These are phyloP conservation scores for Podila epigama DNA, from an alignment of 192 early-diverging fungal genomes.

Conservation along the genomic window DNA sequence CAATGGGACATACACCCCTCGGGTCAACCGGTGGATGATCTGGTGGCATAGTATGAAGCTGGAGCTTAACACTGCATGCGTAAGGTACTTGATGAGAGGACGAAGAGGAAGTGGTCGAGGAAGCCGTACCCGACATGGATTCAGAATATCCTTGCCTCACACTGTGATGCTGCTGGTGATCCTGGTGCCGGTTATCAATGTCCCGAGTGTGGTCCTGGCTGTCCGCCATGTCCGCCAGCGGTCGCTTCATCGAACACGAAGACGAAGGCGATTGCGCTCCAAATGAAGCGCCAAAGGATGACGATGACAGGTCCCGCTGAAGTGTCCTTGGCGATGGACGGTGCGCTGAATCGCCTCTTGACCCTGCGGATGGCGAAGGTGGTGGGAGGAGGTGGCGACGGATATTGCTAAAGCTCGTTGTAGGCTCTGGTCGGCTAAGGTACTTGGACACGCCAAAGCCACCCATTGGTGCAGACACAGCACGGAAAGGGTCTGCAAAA, in stretches of 20 bases:
- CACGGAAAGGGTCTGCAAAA: constrained; percentile 37
- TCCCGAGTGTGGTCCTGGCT: constrained; percentile 43
- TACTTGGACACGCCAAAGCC: constrained; percentile 48
- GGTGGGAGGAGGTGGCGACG: constrained; percentile 38
- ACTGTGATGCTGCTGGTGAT: constrained; percentile 27
- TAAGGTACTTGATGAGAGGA: not conserved
- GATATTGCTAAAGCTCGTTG: constrained; percentile 7
- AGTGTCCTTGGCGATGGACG: constrained; percentile 11
- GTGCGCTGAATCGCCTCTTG: not conserved
- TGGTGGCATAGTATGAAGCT: constrained; percentile 42
- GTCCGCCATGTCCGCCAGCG: constrained; percentile 44
- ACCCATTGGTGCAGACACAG: constrained; percentile 43
- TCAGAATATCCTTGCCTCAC: not conserved
- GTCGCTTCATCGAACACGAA: constrained; percentile 37
- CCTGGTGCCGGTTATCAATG: constrained; percentile 45
- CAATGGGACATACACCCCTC: constrained; percentile 38
- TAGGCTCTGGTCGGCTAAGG: constrained; percentile 26
- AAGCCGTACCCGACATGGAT: too few relatives aligned
- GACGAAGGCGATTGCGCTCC: constrained; percentile 27
- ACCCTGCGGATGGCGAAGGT: constrained; percentile 8
- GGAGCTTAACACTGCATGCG: constrained; percentile 23
- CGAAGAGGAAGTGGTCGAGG: not conserved
- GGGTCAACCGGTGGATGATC: constrained; percentile 39
- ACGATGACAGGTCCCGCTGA: constrained; percentile 34
- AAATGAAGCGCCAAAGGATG: constrained; percentile 40